These are phyloP conservation scores for Colletotrichum destructivum DNA, from an alignment of 2,329 filamentous ascomycete species.

Conservation along the genomic window DNA sequence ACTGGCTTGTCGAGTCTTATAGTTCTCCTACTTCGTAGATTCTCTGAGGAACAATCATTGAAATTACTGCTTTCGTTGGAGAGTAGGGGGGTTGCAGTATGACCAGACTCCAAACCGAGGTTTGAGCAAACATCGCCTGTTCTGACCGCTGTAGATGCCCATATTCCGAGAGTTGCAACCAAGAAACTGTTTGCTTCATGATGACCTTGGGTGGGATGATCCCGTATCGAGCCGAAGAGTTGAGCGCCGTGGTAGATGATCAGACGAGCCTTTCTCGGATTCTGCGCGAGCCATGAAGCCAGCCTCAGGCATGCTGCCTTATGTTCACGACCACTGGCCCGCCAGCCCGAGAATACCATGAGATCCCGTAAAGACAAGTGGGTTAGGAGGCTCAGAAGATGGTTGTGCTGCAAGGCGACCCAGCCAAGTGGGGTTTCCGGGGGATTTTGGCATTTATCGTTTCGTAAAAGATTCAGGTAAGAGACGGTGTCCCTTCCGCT, in stretches of 20 bases:
- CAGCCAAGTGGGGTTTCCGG: neutral
- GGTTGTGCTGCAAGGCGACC: constrained; percentile 1
- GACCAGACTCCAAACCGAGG: neutral
- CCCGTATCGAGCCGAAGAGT: neutral
- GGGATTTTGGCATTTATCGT: neutral
- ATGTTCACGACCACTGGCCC: neutral
- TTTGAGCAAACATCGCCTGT: neutral
- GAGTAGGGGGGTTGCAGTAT: neutral
- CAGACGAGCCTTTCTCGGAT: neutral
- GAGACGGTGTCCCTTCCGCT: neutral
- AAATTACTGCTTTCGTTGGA: neutral
- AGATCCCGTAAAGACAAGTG: neutral
- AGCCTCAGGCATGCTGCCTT: constrained; percentile 5
- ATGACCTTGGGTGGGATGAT: neutral
- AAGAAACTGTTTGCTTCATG: constrained; percentile 1
- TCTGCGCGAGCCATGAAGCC: neutral
- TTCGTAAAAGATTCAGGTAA: neutral
- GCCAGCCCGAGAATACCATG: constrained; percentile 3
- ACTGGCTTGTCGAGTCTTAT: neutral
- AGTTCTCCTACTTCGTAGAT: neutral
- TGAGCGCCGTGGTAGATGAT: constrained; percentile 1
- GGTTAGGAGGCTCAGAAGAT: neutral
- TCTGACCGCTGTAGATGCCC: neutral
- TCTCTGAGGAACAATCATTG: neutral
- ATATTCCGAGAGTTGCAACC: neutral